These are phyloP conservation scores for Knoxia roxburghii DNA, from an alignment of 257 asterid species.

Conservation along the genomic window DNA sequence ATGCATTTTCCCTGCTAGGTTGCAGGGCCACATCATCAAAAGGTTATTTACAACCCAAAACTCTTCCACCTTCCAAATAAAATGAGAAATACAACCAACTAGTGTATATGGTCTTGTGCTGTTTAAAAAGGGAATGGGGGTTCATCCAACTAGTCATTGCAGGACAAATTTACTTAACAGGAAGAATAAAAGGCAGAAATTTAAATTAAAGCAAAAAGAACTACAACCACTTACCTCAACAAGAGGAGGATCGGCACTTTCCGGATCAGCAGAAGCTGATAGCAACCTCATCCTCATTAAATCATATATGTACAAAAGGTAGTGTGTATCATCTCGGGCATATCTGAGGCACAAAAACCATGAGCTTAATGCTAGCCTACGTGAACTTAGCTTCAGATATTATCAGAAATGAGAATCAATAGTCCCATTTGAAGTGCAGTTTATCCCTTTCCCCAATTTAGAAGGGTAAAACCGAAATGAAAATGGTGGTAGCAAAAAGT, in stretches of 20 bases:
- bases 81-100: not conserved
- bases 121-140: not conserved
- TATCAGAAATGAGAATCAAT: not conserved
- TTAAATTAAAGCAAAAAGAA: conserved; percentile 7
- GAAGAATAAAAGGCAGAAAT: not conserved
- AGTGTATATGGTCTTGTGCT: not conserved
- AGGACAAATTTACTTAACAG: not conserved
- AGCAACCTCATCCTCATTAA: conserved; percentile 64
- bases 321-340: conserved; percentile 98
- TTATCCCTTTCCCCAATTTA: not conserved
- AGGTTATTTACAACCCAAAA: not conserved
- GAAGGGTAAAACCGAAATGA: not conserved
- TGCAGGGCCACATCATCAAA: not conserved
- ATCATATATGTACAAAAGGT: conserved; percentile 82
- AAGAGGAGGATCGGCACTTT: conserved; percentile 60
- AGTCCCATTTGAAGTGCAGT: not conserved
- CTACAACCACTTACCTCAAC: conserved; percentile 51
- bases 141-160: not conserved
- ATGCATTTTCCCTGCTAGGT: not conserved
- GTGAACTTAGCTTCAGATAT: not conserved
- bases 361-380: not conserved
- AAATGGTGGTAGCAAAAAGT: not conserved
- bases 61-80: not conserved
- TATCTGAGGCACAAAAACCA: conserved; percentile 41
- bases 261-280: conserved; percentile 41